Evolutionary conservation across 164 flowering plant genomes (phyloP).

Genomic region (Tinospora cordifolia): DNA sequence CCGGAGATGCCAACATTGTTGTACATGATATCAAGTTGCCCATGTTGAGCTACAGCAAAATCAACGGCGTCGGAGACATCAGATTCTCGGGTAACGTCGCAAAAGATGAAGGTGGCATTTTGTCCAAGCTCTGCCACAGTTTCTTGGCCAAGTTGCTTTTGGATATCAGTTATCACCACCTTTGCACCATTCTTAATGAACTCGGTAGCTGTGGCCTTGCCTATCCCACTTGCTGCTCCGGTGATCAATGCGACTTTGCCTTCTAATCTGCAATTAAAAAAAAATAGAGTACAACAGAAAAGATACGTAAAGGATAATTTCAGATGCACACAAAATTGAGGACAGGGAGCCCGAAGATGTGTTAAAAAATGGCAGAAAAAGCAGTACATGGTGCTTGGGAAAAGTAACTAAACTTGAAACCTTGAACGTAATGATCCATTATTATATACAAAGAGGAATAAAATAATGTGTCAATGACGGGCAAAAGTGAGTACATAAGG

Average conservation of each 20-base stretch:
- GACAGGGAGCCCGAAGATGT: not conserved
- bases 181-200: conserved; percentile 70
- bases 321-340: not conserved
- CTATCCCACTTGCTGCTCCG: conserved; percentile 86
- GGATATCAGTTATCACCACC: conserved; percentile 73
- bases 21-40: conserved; percentile 71
- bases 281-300: no score
- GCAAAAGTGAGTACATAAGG: not conserved
- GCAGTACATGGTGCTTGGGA: conserved; percentile 1
- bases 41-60: conserved; percentile 39
- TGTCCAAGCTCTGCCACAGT: conserved; percentile 54
- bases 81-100: conserved; percentile 58
- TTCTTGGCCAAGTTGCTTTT: conserved; percentile 38
- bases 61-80: conserved; percentile 63
- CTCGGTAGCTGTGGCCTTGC: conserved; percentile 59
- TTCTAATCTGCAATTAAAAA: conserved; percentile 34
- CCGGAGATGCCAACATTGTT: conserved; percentile 78
- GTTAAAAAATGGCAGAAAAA: not conserved
- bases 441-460: not conserved
- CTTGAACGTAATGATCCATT: not conserved
- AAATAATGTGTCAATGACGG: not conserved
- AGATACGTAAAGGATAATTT: not conserved
- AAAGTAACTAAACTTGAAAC: not conserved
- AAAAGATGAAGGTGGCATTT: conserved; percentile 48
- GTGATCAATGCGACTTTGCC: conserved; percentile 83